Conservation (phyloP, 306 rosid genomes). For the Alnus rubra region DNA sequence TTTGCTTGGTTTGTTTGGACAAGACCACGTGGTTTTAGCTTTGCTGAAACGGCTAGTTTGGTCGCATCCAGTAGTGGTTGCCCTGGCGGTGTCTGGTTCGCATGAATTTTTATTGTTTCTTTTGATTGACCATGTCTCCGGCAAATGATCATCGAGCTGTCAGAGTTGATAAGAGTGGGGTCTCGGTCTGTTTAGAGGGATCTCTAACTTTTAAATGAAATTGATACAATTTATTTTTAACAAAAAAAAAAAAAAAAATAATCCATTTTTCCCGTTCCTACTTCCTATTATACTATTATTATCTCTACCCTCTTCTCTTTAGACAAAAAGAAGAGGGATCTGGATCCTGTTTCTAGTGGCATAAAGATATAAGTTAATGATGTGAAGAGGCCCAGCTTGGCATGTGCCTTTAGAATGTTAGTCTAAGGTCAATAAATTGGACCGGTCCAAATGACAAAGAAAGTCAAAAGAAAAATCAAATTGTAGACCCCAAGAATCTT, state of each 20-base stretch:
- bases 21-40: slow-evolving; percentile 22
- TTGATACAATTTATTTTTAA: no score
- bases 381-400: slow-evolving; percentile 18
- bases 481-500: not conserved
- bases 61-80: not conserved
- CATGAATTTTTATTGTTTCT: not conserved
- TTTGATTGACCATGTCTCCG: not conserved
- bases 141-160: slow-evolving; percentile 25
- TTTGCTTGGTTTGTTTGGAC: slow-evolving; percentile 2
- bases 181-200: no score
- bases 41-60: not conserved
- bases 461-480: not conserved
- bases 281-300: no score
- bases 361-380: slow-evolving; percentile 21
- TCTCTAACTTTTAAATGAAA: no score
- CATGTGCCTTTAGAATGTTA: slow-evolving; percentile 7
- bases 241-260: no score
- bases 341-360: slow-evolving; percentile 17
- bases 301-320: no score
- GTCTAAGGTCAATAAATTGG: slow-evolving; percentile 6
- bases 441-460: not conserved
- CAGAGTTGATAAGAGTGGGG: slow-evolving; percentile 34
- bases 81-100: not conserved
- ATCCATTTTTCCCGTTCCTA: no score
- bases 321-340: no score